Conservation (phyloP, 257 asterid genomes). For the Rubia yunnanensis region DNA sequence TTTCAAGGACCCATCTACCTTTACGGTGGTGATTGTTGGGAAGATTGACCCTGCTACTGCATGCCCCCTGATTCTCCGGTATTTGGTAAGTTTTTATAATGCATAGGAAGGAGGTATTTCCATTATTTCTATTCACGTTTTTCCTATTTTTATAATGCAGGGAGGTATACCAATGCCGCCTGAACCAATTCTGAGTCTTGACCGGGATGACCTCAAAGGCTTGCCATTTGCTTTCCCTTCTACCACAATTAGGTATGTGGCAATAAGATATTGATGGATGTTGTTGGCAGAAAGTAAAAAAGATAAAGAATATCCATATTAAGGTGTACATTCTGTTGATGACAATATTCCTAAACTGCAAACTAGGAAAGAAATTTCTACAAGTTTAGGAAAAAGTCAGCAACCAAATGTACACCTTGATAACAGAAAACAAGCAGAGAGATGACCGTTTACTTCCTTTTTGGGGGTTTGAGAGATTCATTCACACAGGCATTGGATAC, state of each 20-base stretch:
- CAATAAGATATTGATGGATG: background rate
- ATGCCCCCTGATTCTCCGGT: slow-evolving; percentile 61
- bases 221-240: slow-evolving; percentile 84
- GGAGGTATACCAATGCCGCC: slow-evolving; percentile 84
- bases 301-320: background rate
- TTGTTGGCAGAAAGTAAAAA: background rate
- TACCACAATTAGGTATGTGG: slow-evolving; percentile 53
- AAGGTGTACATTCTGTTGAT: no score
- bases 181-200: slow-evolving; percentile 54
- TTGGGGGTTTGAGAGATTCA: background rate
- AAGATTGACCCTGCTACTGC: slow-evolving; percentile 77
- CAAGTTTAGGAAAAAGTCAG: no score
- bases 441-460: background rate
- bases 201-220: slow-evolving; percentile 83
- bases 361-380: background rate
- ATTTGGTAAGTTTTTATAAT: slow-evolving; percentile 47
- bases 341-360: no score
- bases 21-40: slow-evolving; percentile 81
- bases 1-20: slow-evolving; percentile 85
- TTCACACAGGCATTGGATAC: background rate
- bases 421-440: no score
- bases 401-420: slow-evolving; percentile 12
- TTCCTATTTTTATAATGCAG: slow-evolving; percentile 30
- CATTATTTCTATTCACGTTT: slow-evolving; percentile 11
- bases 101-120: slow-evolving; percentile 2